A percentile compares a stretch with the other conserved stretches of the same genome.
These are phyloP conservation scores for Tuber aestivum DNA, from an alignment of 495 filamentous ascomycete genomes.

Conservation along the genomic window DNA sequence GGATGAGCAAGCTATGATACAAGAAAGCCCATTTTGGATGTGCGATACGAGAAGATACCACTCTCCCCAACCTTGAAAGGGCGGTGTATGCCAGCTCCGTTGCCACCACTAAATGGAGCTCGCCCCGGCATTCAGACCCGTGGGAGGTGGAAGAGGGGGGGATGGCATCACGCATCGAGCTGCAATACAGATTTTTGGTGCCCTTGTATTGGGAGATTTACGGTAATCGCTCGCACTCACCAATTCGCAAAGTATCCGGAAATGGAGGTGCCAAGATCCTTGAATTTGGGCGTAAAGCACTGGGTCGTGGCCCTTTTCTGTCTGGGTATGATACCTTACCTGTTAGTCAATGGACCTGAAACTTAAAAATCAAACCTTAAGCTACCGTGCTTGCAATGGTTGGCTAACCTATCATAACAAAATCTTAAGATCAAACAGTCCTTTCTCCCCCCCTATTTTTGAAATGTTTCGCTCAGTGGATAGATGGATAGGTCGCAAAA, in stretches of 20 bases:
- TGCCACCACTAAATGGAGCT: too few relatives aligned
- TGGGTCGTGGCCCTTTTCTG: too few relatives aligned
- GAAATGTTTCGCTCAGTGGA: too few relatives aligned
- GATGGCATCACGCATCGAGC: not conserved
- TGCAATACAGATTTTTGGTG: not conserved
- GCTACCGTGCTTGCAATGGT: not conserved
- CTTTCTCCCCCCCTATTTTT: too few relatives aligned
- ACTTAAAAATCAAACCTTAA: too few relatives aligned
- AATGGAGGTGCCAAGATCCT: too few relatives aligned
- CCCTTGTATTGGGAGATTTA: not conserved
- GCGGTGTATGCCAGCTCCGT: not conserved
- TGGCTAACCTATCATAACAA: not conserved
- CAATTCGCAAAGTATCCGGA: too few relatives aligned
- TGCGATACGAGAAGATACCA: not conserved
- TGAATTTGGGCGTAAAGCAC: too few relatives aligned
- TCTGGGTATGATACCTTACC: too few relatives aligned
- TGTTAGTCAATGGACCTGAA: not conserved
- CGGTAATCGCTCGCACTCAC: not conserved
- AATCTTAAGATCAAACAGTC: not conserved
- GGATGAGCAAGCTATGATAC: not conserved
- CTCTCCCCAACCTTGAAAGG: not conserved
- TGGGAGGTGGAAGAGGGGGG: not conserved
- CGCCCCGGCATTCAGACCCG: not conserved
- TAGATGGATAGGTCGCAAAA: not conserved
- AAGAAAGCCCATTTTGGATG: not conserved